Base-by-base conservation (phyloP, 208 protist species). In the Tritrichomonas foetus region DNA sequence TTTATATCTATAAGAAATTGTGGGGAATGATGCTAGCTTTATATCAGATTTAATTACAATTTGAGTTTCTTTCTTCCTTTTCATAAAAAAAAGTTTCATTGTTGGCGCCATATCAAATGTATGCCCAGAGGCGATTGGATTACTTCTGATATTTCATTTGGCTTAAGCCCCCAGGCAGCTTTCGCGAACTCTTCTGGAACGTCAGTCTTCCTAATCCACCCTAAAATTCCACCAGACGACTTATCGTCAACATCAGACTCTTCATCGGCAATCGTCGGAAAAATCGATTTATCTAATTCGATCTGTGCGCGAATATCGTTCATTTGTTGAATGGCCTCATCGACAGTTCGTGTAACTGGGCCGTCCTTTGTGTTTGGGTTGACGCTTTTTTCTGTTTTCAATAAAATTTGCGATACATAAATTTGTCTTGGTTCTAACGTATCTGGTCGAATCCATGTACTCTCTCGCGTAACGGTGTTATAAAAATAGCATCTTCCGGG, bases 381-480 rank as follows among this genome's bases (percentile, higher is more conserved):
- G 25, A 22, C 22, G n/a, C 30, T 44, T 47, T 93, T 20, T 47
- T 93, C 30, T 5, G 50, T 36, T 27, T 93, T 93, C 30, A 93
- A 49, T 44, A 93, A 93, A 47, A 93, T 64, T 30, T 93, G 89
- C 2, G 47, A 50, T 55, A 89, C 47, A 39, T 89, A 89, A 61
- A 89, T 49, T 9, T 82, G 47, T 47, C 50, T 50, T 20, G 33
- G 53, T 61, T 5, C 16, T 61, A 16, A 16, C 5, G 5, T 22
- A 61, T 22, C 64, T 33, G 64, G 64, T 16, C 64, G 8, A n/a
- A 69, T 30, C 64, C 64, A 69, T 8, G 11, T 16, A 69, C 64
- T 69, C 8, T 69, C 64, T 5, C 27, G 16, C 5, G 16, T 69
- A 33, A 33, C 16, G 3, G 64, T n/a, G n/a, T 69, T 69, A 69